Evolutionary conservation across 169 alveolate genomes (phyloP).

Genomic region (Cystoisospora suis): DNA sequence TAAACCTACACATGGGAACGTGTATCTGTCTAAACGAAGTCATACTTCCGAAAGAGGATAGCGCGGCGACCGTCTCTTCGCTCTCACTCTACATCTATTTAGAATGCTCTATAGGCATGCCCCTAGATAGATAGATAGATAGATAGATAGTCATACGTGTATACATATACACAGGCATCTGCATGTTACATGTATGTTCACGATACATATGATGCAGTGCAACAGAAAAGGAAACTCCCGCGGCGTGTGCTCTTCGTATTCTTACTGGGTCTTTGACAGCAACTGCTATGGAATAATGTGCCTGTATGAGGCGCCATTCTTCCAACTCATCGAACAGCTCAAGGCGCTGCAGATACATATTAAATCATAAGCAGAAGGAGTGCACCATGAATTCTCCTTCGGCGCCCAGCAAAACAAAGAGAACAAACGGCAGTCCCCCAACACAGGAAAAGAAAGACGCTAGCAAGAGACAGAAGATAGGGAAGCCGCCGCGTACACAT

Average conservation of each 20-base stretch:
- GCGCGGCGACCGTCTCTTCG: too few relatives aligned
- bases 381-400: too few relatives aligned
- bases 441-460: neutral
- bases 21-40: too few relatives aligned
- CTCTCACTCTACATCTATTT: too few relatives aligned
- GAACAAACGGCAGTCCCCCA: neutral
- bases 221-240: too few relatives aligned
- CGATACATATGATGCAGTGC: too few relatives aligned
- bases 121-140: neutral
- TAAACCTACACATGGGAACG: too few relatives aligned
- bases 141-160: neutral
- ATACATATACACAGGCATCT: neutral
- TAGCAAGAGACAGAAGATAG: neutral
- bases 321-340: slow-evolving; percentile 78
- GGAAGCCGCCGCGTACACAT: neutral
- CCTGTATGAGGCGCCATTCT: slow-evolving; percentile 76
- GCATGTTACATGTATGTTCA: too few relatives aligned
- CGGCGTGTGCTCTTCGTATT: neutral
- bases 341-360: slow-evolving; percentile 52
- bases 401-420: neutral
- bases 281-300: slow-evolving; percentile 46
- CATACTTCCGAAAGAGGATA: too few relatives aligned
- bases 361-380: too few relatives aligned
- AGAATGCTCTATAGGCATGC: neutral
- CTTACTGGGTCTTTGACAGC: slow-evolving; percentile 3